These are phyloP conservation scores for Epichloe amarillans DNA, from an alignment of 2,329 filamentous ascomycete genomes.

Conservation along the genomic window DNA sequence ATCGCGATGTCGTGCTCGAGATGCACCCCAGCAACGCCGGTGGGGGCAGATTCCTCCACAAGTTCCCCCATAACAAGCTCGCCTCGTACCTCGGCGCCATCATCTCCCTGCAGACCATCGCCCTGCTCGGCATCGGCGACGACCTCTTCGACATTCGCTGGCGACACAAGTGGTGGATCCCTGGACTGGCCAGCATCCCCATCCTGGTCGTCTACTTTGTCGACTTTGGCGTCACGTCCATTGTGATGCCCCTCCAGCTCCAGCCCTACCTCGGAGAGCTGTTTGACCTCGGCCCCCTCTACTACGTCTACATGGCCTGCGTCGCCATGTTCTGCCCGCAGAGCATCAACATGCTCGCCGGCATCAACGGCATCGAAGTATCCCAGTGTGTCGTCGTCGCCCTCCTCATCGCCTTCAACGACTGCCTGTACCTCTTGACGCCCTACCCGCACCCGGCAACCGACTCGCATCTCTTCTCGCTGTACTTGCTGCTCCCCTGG, in stretches of 20 bases:
- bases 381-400: constrained; percentile 88
- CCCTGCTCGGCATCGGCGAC: constrained; percentile 84
- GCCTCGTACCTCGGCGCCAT: constrained; percentile 91
- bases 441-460: constrained; percentile 85
- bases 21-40: constrained; percentile 46
- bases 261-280: constrained; percentile 75
- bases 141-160: constrained; percentile 97
- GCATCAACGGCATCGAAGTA: constrained; percentile 97
- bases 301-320: constrained; percentile 95
- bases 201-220: constrained; percentile 96
- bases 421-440: constrained; percentile 72
- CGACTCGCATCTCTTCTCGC: constrained; percentile 89
- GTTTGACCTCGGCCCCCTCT: constrained; percentile 67
- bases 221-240: constrained; percentile 92
- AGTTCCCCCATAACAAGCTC: constrained; percentile 92
- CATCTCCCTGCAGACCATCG: constrained; percentile 80
- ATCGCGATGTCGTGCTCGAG: constrained; percentile 71
- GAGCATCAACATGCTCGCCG: constrained; percentile 98
- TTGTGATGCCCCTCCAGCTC: constrained; percentile 79
- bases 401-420: constrained; percentile 70
- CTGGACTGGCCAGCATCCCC: constrained; percentile 82
- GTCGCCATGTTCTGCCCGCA: constrained; percentile 97
- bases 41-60: constrained; percentile 66
- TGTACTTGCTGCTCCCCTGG: constrained; percentile 90
- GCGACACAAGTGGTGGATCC: constrained; percentile 98